Conservation (phyloP, 768 basidiomycete genomes). For the Rhodocollybia butyracea region DNA sequence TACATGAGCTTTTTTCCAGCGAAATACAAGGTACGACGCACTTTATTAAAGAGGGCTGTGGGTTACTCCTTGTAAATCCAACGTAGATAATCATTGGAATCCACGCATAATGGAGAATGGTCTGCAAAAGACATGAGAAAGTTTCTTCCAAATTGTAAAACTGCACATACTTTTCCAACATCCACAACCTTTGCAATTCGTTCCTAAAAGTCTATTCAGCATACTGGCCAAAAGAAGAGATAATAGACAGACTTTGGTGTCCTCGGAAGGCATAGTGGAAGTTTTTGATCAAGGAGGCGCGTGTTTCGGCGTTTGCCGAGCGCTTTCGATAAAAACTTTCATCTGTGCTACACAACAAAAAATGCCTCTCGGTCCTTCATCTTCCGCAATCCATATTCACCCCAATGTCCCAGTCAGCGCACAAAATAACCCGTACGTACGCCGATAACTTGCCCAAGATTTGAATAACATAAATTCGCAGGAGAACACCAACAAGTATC, state of each 20-base stretch:
- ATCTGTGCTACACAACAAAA: conserved; percentile 15
- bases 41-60: conserved; percentile 95
- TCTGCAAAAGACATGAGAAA: conserved; percentile 41
- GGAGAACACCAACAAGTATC: conserved; percentile 68
- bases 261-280: conserved; percentile 78
- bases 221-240: background rate
- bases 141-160: background rate
- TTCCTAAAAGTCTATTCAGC: conserved; percentile 46
- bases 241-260: conserved; percentile 65
- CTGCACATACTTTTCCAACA: conserved; percentile 66
- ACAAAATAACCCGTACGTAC: conserved; percentile 36
- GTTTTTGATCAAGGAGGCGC: conserved; percentile 11
- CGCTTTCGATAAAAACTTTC: conserved; percentile 2
- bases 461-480: background rate
- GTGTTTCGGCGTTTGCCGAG: conserved; percentile 35
- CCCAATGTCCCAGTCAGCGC: conserved; percentile 22
- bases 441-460: background rate
- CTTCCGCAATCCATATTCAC: conserved; percentile 50
- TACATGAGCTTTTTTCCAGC: background rate
- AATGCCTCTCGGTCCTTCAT: conserved; percentile 49
- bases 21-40: conserved; percentile 39
- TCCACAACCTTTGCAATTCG: conserved; percentile 80
- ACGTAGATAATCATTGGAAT: conserved; percentile 96
- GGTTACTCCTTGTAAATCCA: conserved; percentile 89
- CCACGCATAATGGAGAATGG: conserved; percentile 91